Conservation (phyloP, 2,329 filamentous ascomycete species). For the Scolecobasidium constrictum region DNA sequence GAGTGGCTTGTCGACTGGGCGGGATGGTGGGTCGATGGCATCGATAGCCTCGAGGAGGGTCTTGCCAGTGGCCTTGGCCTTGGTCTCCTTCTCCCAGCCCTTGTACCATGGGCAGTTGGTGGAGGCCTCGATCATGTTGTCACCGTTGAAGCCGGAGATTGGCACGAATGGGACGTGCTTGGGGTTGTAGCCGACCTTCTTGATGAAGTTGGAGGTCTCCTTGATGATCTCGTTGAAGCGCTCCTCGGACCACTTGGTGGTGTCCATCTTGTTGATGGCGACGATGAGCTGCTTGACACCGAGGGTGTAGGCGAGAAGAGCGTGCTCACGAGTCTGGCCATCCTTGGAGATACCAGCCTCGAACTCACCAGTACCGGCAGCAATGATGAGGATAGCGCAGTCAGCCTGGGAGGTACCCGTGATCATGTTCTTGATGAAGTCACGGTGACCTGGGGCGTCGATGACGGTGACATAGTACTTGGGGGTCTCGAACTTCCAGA, state of each 20-base stretch:
- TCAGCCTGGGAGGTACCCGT: constrained; percentile 99
- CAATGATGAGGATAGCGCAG: constrained; percentile 99
- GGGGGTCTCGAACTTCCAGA: constrained; percentile 99
- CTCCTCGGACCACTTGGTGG: constrained; percentile 91
- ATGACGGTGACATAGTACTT: constrained; percentile 98
- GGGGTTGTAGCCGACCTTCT: constrained; percentile 99
- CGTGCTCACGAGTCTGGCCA: constrained; percentile 99
- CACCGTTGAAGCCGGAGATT: constrained; percentile 99
- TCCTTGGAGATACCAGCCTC: constrained; percentile 99
- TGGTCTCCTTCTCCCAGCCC: constrained; percentile 99
- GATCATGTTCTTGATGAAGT: constrained; percentile 99
- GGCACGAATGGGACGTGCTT: constrained; percentile 97
- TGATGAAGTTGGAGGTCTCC: constrained; percentile 99
- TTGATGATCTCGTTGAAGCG: constrained; percentile 99
- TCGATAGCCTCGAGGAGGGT: constrained; percentile 99
- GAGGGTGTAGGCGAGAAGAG: constrained; percentile 98
- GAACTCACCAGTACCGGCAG: constrained; percentile 99
- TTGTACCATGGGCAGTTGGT: constrained; percentile 99
- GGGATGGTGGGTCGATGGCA: constrained; percentile 81
- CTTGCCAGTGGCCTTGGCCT: constrained; percentile 82
- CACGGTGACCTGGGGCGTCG: constrained; percentile 98
- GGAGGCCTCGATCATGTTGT: constrained; percentile 95
- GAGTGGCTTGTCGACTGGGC: constrained; percentile 98
- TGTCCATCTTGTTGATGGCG: constrained; percentile 99
- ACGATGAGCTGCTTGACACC: constrained; percentile 99